phyloP scores from a whole-genome alignment of 768 basidiomycete genomes.

The Tylopilus felleus region DNA sequence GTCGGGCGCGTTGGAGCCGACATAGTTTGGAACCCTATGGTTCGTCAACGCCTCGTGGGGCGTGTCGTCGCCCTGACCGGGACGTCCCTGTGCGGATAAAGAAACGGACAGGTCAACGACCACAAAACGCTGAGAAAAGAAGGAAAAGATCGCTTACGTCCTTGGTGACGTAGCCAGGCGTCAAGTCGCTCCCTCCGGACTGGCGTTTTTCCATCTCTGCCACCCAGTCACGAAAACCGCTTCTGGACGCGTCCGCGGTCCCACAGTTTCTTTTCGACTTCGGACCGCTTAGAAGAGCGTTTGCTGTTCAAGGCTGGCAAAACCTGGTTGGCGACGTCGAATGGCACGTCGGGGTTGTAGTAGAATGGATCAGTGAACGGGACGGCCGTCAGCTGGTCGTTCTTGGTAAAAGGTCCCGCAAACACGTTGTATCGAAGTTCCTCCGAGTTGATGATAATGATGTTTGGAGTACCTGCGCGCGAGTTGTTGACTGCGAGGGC shows the following conservation, averaged over 20 bases:
- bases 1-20: constrained; percentile 52
- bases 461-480: constrained; percentile 53
- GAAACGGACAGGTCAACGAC: not conserved
- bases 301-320: constrained; percentile 50
- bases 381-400: constrained; percentile 74
- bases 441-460: constrained; percentile 65
- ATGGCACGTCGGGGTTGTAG: constrained; percentile 54
- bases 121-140: not conserved
- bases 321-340: constrained; percentile 49
- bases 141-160: constrained; percentile 44
- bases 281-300: constrained; percentile 20
- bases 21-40: constrained; percentile 52
- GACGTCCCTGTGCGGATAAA: constrained; percentile 49
- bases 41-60: constrained; percentile 59
- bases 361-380: constrained; percentile 67
- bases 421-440: constrained; percentile 66
- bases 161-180: constrained; percentile 73
- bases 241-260: constrained; percentile 47
- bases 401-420: constrained; percentile 68
- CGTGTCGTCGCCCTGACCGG: constrained; percentile 73
- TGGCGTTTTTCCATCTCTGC: constrained; percentile 46
- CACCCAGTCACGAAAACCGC: constrained; percentile 55
- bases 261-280: constrained; percentile 25
- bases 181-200: constrained; percentile 40
- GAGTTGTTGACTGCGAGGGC: constrained; percentile 62